phyloP scores from a whole-genome alignment of 2,329 filamentous ascomycete species.

The Colletotrichum coccodes region DNA sequence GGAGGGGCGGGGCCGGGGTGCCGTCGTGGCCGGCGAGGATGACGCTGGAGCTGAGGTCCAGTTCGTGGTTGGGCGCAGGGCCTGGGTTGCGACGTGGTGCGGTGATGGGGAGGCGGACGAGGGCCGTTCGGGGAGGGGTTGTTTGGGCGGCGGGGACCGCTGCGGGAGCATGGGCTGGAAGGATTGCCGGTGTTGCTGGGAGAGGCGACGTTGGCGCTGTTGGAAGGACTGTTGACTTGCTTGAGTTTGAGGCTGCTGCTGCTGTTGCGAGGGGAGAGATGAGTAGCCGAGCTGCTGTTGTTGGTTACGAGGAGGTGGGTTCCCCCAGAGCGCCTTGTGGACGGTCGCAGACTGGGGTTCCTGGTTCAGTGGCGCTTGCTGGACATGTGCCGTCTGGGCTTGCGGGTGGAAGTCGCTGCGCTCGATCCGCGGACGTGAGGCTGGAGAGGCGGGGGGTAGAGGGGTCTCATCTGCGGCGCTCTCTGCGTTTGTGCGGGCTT shows the following conservation, averaged over 20 bases:
- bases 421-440: slow-evolving; percentile 23
- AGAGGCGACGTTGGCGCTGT: slow-evolving; percentile 35
- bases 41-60: slow-evolving; percentile 17
- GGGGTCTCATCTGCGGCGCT: slow-evolving; percentile 27
- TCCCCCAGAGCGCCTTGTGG: slow-evolving; percentile 26
- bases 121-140: slow-evolving; percentile 13
- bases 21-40: slow-evolving; percentile 5
- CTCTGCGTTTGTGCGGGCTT: slow-evolving; percentile 2
- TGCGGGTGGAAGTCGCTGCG: slow-evolving; percentile 21
- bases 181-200: slow-evolving; percentile 36
- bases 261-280: slow-evolving; percentile 35
- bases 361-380: slow-evolving; percentile 9
- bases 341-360: slow-evolving; percentile 26
- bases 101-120: slow-evolving; percentile 7
- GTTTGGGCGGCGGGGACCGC: slow-evolving; percentile 23
- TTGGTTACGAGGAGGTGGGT: slow-evolving; percentile 3
- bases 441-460: slow-evolving; percentile 26
- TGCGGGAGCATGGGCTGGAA: slow-evolving; percentile 33
- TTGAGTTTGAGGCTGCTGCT: slow-evolving; percentile 32
- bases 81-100: slow-evolving; percentile 13
- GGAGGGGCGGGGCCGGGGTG: slow-evolving; percentile 25
- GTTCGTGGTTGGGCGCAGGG: slow-evolving; percentile 15
- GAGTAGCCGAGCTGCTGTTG: slow-evolving; percentile 15
- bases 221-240: slow-evolving; percentile 35
- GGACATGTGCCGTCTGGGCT: slow-evolving; percentile 14